These are phyloP conservation scores for Aureobasidium sp. DNA, from an alignment of 2,329 filamentous ascomycete genomes.

Conservation along the genomic window DNA sequence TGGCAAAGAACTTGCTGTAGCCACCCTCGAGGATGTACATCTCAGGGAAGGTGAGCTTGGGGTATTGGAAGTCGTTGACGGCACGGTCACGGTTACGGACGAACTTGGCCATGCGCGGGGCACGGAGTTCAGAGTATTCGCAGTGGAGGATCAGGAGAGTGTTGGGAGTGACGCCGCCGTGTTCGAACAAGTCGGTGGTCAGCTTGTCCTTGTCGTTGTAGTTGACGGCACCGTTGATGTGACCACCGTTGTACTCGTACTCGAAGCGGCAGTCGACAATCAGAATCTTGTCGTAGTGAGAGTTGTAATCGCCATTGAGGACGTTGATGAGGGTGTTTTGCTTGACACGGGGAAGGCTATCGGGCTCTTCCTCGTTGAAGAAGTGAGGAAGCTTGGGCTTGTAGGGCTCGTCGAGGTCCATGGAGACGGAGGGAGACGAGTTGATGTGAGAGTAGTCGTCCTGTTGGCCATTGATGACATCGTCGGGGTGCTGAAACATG, in stretches of 20 bases:
- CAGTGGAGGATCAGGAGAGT: constrained; percentile 91
- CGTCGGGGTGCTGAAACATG: constrained; percentile 92
- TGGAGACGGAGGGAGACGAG: constrained; percentile 53
- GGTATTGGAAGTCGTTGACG: constrained; percentile 78
- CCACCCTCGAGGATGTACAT: constrained; percentile 95
- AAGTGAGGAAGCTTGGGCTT: constrained; percentile 76
- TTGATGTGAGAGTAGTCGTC: constrained; percentile 46
- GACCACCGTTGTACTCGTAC: constrained; percentile 95
- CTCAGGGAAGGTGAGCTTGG: constrained; percentile 85
- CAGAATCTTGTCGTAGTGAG: constrained; percentile 69
- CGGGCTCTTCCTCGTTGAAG: constrained; percentile 66
- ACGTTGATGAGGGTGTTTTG: constrained; percentile 77
- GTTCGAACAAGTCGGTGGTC: constrained; percentile 64
- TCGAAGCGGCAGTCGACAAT: constrained; percentile 97
- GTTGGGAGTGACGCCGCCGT: constrained; percentile 53
- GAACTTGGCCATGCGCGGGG: constrained; percentile 91
- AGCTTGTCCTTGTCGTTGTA: constrained; percentile 94
- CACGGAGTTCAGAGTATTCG: constrained; percentile 95
- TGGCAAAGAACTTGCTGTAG: constrained; percentile 84
- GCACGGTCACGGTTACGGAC: constrained; percentile 83
- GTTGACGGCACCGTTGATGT: constrained; percentile 89
- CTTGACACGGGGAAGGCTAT: constrained; percentile 81
- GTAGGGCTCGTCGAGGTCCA: constrained; percentile 72
- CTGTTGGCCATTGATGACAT: constrained; percentile 74
- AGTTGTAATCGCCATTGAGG: constrained; percentile 73